Base-by-base conservation (phyloP, 106 monocot species). In the Dendrobium officinale region DNA sequence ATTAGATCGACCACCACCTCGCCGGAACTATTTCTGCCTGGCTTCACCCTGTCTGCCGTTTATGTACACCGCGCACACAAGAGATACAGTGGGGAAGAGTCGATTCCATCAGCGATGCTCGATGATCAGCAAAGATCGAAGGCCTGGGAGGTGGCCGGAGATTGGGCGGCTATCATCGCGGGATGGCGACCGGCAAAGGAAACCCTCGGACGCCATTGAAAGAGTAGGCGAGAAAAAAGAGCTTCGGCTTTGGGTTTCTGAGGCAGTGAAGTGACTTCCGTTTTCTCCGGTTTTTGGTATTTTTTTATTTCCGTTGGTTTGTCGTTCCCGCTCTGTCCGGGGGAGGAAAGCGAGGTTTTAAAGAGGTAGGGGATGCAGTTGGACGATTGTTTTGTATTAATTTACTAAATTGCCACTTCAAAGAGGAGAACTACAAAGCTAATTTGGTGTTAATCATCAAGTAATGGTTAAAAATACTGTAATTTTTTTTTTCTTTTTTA, bases 31-130 rank as follows among this genome's bases (percentile, higher is more conserved):
- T 16, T 20, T 44, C 74, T 74, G 74, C 74, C 74, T 74, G 74
- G 74, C 74, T 74, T 74, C 74, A 43, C 74, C 74, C 74, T 74
- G 74, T 74, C 43, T 74, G 74, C 74, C 74, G 19, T 42, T 19
- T 43, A 74, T 74, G 42, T 43, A 74, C 42, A 74, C 74, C 74
- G 20, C 43, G 43, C n/a, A 42, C 44, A 19, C 74, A 13, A 72
- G 2, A 72, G 72, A 11, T 72, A 72, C 37, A 31, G 72, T 43
- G 20, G 20, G n/a, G 10, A 17, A 43, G 43, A 74, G 42, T 9
- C 8, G 42, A 43, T 42, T 42, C 4, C 74, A 44, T 42, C 51
- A 51, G 72, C 51, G 51, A 51, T 51, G 51, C 51, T 3, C 74
- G 6, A 31, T 8, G 43, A 43, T 72, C 37, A 4, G 72, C 5